These are phyloP conservation scores for Phytophthora ramorum DNA, from an alignment of 352 stramenopile species.

Conservation along the genomic window DNA sequence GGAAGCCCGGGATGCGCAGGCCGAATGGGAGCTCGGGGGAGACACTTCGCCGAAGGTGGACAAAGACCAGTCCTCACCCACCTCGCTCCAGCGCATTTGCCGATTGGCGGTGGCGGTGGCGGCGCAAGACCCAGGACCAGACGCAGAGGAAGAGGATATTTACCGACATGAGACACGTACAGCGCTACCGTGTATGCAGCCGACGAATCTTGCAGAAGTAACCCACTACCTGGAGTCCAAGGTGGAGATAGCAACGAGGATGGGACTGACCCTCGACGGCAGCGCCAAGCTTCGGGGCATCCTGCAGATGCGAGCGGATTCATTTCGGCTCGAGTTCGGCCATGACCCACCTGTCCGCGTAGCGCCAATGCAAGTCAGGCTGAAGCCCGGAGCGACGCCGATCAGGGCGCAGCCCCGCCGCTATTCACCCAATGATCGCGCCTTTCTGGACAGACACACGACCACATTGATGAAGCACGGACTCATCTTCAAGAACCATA, in stretches of 20 bases:
- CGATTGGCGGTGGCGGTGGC: not conserved
- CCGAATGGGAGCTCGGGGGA: not conserved
- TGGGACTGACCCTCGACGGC: not conserved
- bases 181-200: no score
- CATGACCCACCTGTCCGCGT: slow-evolving; percentile 17
- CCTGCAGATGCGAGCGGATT: not conserved
- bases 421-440: slow-evolving; percentile 13
- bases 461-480: slow-evolving; percentile 1
- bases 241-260: no score
- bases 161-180: no score
- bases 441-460: slow-evolving; percentile 12
- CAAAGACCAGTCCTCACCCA: not conserved
- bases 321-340: slow-evolving; percentile 12
- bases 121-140: no score
- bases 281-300: not conserved
- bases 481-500: slow-evolving; percentile 8
- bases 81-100: not conserved
- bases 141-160: no score
- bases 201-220: not conserved
- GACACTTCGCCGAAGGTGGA: not conserved
- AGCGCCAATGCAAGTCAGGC: slow-evolving; percentile 9
- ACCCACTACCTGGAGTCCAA: no score
- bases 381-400: not conserved
- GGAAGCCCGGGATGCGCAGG: not conserved
- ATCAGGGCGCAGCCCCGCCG: slow-evolving; percentile 2